These are phyloP conservation scores for Desmodesmus armatus DNA, from an alignment of 139 green algal genomes.

Conservation along the genomic window DNA sequence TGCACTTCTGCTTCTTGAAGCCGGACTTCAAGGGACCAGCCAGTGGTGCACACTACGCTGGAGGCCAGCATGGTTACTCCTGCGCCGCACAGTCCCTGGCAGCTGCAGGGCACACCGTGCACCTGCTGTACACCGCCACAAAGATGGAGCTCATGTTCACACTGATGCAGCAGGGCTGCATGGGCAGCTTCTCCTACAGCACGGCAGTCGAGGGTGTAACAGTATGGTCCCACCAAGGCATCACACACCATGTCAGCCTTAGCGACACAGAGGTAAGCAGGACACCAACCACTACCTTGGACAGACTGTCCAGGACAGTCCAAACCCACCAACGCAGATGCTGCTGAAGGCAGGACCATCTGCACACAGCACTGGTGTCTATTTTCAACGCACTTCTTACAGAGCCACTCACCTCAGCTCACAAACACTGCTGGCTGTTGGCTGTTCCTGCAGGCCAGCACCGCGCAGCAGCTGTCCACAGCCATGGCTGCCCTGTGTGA, in stretches of 20 bases:
- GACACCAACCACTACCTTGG: not conserved
- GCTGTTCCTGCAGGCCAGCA: too few relatives aligned
- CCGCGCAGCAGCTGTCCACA: not conserved
- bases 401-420: too few relatives aligned
- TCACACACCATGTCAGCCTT: slow-evolving; percentile 4
- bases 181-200: not conserved
- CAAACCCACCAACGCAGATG: not conserved
- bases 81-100: slow-evolving; percentile 21
- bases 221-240: not conserved
- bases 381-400: too few relatives aligned
- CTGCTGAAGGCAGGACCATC: too few relatives aligned
- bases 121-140: slow-evolving; percentile 15
- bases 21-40: too few relatives aligned
- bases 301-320: not conserved
- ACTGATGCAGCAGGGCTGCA: slow-evolving; percentile 3
- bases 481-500: not conserved
- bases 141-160: slow-evolving; percentile 2
- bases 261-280: slow-evolving; percentile 18
- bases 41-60: slow-evolving; percentile 18
- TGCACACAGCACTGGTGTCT: too few relatives aligned
- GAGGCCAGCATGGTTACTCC: slow-evolving; percentile 26
- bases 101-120: slow-evolving; percentile 10
- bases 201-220: slow-evolving; percentile 17
- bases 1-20: too few relatives aligned
- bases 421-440: too few relatives aligned